Evolutionary conservation across 2,329 filamentous ascomycete genomes (phyloP), one percentile per base, ranked within the genome.

Genomic region (Fusarium verticillioides): DNA sequence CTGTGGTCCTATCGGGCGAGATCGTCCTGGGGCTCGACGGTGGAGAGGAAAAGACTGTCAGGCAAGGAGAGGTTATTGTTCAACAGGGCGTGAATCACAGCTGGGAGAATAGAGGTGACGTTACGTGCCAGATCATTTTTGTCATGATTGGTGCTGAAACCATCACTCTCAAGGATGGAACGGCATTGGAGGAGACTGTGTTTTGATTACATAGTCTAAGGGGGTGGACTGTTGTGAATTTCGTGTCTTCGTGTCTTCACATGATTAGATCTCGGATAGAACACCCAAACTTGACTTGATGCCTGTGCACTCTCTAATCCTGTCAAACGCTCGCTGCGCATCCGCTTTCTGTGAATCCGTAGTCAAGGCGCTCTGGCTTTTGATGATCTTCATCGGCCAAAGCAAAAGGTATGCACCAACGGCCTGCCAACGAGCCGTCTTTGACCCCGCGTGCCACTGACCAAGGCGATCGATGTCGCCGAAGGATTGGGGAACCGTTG

Each of bases 71-170:
- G 47, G 72, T 82, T n/a, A 76, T 85, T 39, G 78, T 85, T 1
- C 82, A 85, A 74, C 77, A 82, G 44, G 85, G 85, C 1, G 80
- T 79, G 13, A 85, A 83, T 61, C 86, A 87, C 74, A 75, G 78
- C 16, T 87, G 85, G 84, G 74, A 80, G 21, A 86, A 87, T 64
- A 78, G 81, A 21, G 79, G 79, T 0, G 69, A 78, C 5, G 79
- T 82, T 50, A 68, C 79, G 21, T 85, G 83, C 54, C 78, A 82
- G 30, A 78, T 86, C 1, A 72, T 84, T 46, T 83, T 80, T 60
- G 81, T 86, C 43, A 81, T 83, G 80, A 74, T 86, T 7, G 81
- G 81, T 12, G 79, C 81, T 21, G 79, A 85, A 52, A 82, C 83
- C 75, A 75, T 87, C 54, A 75, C 77, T 49, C 77, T 84, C 13